Evolutionary conservation across 306 rosid species (phyloP), one percentile per base, ranked within the genome.

Genomic region (Bauhinia variegata): DNA sequence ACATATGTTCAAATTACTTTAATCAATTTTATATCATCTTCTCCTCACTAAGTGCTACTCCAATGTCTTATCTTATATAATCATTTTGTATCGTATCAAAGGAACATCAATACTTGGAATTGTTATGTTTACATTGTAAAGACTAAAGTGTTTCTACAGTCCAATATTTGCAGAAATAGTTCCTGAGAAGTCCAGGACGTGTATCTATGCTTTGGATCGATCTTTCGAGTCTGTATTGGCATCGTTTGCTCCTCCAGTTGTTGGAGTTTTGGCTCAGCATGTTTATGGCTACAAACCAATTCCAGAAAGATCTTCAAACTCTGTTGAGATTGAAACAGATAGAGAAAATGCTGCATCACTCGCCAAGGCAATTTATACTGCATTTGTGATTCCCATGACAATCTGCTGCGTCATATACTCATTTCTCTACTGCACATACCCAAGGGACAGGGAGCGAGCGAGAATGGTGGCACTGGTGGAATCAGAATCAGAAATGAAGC

Each of bases 111-210:
- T 23, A 2, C 28, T 1, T 23, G 28, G 28, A 23, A 1, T 23
- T 23, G 28, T 23, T 23, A 1, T 23, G 28, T 23, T n/a, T 23
- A 23, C 28, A 1, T 1, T 34, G 36, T 60, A 33, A 80, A 14
- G 17, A 23, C 7, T 23, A 23, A 23, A 23, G 28, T 1, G 28
- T 69, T 51, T 82, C 57, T 54, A 60, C 90, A 89, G 97, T 77
- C 97, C 96, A 57, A 92, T 92, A 85, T 92, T 92, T 87, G 97
- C 97, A 78, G 96, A 92, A 81, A 89, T 89, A 68, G 95, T 92
- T 18, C 91, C 91, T 18, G 89, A 92, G 82, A 89, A 71, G 78
- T 92, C 95, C 1, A 85, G 97, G 3, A 85, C 96, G 0, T 78
- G 85, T 67, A 82, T 92, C 66, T 89, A 89, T 58, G 96, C 97